Conservation (phyloP, 1,284 basidiomycete species). For the Leccinum solheimii region DNA sequence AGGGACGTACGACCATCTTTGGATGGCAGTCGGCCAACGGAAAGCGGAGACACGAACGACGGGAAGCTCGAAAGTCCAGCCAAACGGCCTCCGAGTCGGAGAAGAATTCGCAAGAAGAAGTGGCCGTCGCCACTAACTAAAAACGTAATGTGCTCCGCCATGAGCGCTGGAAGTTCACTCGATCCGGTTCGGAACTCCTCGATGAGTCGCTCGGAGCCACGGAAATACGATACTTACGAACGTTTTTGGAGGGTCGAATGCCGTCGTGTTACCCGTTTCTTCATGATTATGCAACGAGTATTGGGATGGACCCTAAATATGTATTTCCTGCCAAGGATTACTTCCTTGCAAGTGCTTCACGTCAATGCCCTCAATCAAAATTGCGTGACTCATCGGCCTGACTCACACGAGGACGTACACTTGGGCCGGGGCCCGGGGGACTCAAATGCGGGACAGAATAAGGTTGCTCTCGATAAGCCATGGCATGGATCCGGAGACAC, state of each 20-base stretch:
- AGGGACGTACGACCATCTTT: slow-evolving; percentile 47
- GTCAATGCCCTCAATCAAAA: not conserved
- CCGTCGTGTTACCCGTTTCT: not conserved
- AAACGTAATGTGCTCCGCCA: not conserved
- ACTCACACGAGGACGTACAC: not conserved
- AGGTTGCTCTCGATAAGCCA: not conserved
- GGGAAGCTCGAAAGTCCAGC: slow-evolving; percentile 18
- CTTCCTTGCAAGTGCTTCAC: not conserved
- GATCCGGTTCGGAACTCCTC: not conserved
- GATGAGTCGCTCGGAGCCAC: not conserved
- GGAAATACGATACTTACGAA: not conserved
- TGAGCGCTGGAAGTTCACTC: not conserved
- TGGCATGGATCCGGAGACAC: not conserved
- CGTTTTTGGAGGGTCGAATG: not conserved
- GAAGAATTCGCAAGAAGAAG: slow-evolving; percentile 8
- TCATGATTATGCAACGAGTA: not conserved
- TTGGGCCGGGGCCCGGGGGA: not conserved
- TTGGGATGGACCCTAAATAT: not conserved
- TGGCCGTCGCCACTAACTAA: not conserved
- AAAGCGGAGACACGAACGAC: slow-evolving; percentile 28
- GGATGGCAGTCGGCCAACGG: slow-evolving; percentile 47
- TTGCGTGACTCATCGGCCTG: not conserved
- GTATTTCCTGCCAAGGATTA: not conserved
- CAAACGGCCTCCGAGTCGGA: not conserved
- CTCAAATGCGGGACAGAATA: not conserved